Evolutionary conservation across 768 basidiomycete species (phyloP), one percentile per base, ranked within the genome.

Genomic region (Daedaleopsis nitida): DNA sequence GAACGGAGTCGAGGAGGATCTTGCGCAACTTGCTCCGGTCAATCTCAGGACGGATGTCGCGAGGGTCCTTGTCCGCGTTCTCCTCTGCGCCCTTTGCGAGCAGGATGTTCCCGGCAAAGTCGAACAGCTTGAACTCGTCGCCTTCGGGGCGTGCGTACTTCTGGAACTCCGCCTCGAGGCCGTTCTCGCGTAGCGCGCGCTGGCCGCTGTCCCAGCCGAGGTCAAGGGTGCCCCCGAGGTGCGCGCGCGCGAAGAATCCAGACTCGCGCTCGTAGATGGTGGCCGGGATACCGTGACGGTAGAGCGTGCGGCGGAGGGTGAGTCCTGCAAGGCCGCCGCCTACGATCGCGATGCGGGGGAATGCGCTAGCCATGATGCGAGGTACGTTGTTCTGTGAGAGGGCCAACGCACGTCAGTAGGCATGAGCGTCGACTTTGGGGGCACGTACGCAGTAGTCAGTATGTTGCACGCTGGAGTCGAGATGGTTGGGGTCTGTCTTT

Each of bases 271-370:
- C 55, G 55, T 56, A 56, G 3, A 56, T 24, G 3, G 55, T 56
- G 14, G 43, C 43, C 27, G 55, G 55, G 13, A 56, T 34, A 27
- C 32, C 45, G 27, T 34, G 55, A 11, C 49, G 49, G 9, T 23
- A 23, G 49, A 50, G 49, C 10, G 49, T 50, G 49, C 32, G 43
- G 44, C 35, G 44, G 44, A 56, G 55, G 21, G 47, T 44, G 21
- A 56, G 55, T n/a, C 55, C 55, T n/a, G 19, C 44, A 19, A 39
- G 55, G 14, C 55, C 55, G 17, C 55, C 55, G 43, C 55, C 55
- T 27, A 56, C 35, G 55, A 56, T 56, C 19, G 55, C 44, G 55
- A 56, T 56, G 14, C 24, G 49, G 11, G 49, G 49, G 7, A 8
- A 6, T 24, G 49, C 27, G 9, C 13, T 45, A 38, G 37, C 14